Evolutionary conservation across 257 asterid genomes (phyloP).

Genomic region (Haberlea rhodopensis): DNA sequence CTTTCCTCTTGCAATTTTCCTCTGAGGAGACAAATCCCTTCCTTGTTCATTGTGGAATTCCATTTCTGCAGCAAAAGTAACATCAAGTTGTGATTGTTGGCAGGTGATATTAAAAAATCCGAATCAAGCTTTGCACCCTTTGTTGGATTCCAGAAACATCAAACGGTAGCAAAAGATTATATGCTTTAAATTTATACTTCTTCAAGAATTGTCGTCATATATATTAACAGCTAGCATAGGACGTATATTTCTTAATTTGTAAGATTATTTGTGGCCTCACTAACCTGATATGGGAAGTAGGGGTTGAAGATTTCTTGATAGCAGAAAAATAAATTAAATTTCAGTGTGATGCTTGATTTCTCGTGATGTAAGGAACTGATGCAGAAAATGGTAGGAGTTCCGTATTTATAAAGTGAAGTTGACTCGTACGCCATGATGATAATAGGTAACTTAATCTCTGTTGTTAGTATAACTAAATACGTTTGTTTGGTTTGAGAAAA

Average conservation of each 20-base stretch:
- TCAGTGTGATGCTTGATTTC: constrained; percentile 29
- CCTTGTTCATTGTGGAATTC: constrained; percentile 60
- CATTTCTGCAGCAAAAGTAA: constrained; percentile 39
- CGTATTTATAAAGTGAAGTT: constrained; percentile 42
- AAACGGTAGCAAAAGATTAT: background rate
- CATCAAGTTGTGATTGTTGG: background rate
- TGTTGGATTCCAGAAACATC: too few relatives aligned
- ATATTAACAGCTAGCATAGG: constrained; percentile 7
- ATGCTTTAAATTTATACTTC: background rate
- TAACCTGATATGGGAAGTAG: background rate
- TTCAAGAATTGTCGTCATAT: constrained; percentile 1
- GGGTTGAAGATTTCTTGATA: constrained; percentile 5
- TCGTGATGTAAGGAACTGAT: constrained; percentile 33
- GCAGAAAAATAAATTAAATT: constrained; percentile 19
- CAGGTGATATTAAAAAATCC: background rate
- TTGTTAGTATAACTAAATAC: constrained; percentile 9
- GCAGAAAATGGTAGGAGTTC: constrained; percentile 43
- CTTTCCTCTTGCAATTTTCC: constrained; percentile 77
- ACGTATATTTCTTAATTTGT: background rate
- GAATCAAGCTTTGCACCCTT: too few relatives aligned
- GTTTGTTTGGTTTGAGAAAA: too few relatives aligned
- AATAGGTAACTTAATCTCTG: constrained; percentile 19
- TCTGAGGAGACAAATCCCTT: constrained; percentile 64
- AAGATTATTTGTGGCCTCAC: background rate
- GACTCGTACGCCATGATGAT: constrained; percentile 19